Conservation (phyloP, 768 basidiomycete species). For the Pisolithus tinctorius region DNA sequence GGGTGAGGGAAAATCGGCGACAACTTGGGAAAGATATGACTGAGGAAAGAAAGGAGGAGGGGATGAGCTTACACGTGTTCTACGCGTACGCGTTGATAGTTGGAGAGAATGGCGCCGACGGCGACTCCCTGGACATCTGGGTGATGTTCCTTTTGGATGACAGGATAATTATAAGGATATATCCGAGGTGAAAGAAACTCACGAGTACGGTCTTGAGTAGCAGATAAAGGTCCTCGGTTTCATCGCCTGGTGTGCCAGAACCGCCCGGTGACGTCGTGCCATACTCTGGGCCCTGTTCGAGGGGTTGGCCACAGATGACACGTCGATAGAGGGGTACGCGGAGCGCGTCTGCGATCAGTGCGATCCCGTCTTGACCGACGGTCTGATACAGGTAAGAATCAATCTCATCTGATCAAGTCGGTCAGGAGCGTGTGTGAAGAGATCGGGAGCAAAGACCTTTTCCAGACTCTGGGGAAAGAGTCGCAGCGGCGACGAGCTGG, state of each 20-base stretch:
- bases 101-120: conserved; percentile 94
- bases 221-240: conserved; percentile 88
- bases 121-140: conserved; percentile 84
- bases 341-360: conserved; percentile 77
- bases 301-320: conserved; percentile 72
- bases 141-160: conserved; percentile 48
- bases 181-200: conserved; percentile 6
- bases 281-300: conserved; percentile 83
- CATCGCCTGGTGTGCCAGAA: conserved; percentile 70
- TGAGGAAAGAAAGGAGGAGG: not conserved
- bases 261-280: conserved; percentile 52
- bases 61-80: conserved; percentile 80
- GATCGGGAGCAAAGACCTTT: conserved; percentile 52
- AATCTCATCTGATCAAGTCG: conserved; percentile 72
- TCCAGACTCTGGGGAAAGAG: conserved; percentile 75
- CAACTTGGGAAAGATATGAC: conserved; percentile 44
- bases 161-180: not conserved
- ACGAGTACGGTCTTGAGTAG: conserved; percentile 78
- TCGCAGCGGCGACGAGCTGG: conserved; percentile 81
- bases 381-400: conserved; percentile 99
- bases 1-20: conserved; percentile 67
- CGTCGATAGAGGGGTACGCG: conserved; percentile 80
- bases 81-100: conserved; percentile 93
- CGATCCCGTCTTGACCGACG: conserved; percentile 93
- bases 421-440: conserved; percentile 4